Percentiles rank a stretch among this genome's conserved stretches.
Evolutionary conservation across 2,329 filamentous ascomycete genomes (phyloP).

Genomic region (Colletotrichum endophyticum): DNA sequence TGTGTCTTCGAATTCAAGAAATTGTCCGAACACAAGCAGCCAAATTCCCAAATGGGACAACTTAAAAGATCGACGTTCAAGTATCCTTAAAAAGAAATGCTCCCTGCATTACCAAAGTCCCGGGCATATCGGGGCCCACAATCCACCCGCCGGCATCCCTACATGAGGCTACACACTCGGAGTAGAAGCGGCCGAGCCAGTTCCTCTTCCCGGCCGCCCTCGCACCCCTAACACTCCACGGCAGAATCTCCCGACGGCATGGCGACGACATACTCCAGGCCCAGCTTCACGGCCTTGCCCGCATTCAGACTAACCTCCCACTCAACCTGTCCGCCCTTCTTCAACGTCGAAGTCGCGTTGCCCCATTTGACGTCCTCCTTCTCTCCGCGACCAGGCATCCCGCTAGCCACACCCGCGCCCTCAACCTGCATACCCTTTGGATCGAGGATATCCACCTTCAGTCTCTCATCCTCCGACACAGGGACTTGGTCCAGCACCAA

Average conservation of each 20-base stretch:
- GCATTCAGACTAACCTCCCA: conserved; percentile 65
- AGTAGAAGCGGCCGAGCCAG: neutral
- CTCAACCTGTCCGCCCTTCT: conserved; percentile 60
- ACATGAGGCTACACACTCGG: neutral
- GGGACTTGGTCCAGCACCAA: conserved; percentile 66
- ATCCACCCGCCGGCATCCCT: neutral
- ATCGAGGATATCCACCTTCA: conserved; percentile 54
- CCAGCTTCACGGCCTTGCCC: conserved; percentile 60
- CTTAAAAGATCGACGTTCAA: neutral
- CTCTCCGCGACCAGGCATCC: conserved; percentile 32
- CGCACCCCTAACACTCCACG: conserved; percentile 24
- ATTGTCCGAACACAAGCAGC: neutral
- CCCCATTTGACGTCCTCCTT: conserved; percentile 54
- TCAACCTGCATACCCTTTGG: conserved; percentile 52
- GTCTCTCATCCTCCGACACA: conserved; percentile 63
- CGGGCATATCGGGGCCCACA: neutral
- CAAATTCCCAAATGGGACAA: rapidly evolving
- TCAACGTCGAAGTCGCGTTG: conserved; percentile 54
- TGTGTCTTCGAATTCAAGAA: neutral
- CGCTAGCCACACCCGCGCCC: conserved; percentile 41
- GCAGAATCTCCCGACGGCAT: conserved; percentile 56
- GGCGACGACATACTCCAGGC: conserved; percentile 65
- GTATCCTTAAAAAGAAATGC: neutral
- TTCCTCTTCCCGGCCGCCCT: neutral
- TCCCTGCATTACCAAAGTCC: neutral